These are phyloP conservation scores for Myxozyma neotropica DNA, from an alignment of 805 yeast genomes.

Conservation along the genomic window DNA sequence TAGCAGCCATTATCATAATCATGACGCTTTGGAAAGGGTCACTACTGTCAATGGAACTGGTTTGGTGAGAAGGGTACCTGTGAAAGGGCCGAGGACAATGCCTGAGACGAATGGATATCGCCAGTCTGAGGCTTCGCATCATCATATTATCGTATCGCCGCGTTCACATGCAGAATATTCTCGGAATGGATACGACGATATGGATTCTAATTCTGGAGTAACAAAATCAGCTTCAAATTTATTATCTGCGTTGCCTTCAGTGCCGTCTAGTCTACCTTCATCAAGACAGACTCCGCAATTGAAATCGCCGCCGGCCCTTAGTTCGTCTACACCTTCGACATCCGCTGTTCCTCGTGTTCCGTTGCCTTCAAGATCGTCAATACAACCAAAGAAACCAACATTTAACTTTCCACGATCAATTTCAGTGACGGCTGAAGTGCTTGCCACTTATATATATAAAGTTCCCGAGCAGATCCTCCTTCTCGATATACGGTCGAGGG, in stretches of 20 bases:
- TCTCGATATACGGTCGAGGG: slow-evolving; percentile 69
- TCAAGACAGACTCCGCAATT: not conserved
- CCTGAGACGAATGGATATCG: not conserved
- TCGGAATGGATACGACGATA: too few species aligned
- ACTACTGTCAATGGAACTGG: not conserved
- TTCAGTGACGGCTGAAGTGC: slow-evolving; percentile 36
- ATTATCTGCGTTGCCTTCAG: slow-evolving; percentile 5
- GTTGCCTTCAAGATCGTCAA: not conserved
- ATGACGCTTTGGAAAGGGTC: not conserved
- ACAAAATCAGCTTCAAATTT: not conserved
- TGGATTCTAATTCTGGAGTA: not conserved
- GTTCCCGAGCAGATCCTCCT: slow-evolving; percentile 51
- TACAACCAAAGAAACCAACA: not conserved
- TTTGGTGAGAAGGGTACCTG: not conserved
- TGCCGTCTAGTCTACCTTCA: not conserved
- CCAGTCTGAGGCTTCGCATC: not conserved
- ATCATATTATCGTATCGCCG: not conserved
- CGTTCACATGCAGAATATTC: not conserved
- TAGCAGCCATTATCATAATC: too few species aligned
- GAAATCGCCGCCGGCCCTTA: not conserved
- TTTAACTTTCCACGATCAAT: slow-evolving; percentile 38
- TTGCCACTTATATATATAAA: slow-evolving; percentile 34
- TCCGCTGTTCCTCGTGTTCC: not conserved
- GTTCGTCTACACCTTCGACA: not conserved
- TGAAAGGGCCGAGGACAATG: slow-evolving; percentile 2